These are phyloP conservation scores for Cryptomeria japonica DNA, from an alignment of 75 land plant genomes.

Conservation along the genomic window DNA sequence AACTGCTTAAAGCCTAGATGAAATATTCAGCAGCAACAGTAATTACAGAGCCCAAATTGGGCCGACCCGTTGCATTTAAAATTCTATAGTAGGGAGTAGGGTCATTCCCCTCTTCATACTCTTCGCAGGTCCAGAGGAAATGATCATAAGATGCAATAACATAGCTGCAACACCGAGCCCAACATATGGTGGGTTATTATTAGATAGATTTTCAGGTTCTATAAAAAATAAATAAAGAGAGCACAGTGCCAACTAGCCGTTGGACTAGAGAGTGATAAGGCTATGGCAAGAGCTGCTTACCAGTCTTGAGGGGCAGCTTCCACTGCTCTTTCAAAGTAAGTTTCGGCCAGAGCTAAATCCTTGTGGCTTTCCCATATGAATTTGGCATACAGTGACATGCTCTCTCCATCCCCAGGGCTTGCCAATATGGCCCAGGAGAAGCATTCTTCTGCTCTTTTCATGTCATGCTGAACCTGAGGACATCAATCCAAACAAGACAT, in stretches of 20 bases:
- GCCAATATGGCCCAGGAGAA: conserved; percentile 52
- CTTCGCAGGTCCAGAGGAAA: conserved; percentile 66
- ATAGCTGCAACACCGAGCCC: conserved; percentile 33
- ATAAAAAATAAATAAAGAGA: neutral
- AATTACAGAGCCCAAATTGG: neutral
- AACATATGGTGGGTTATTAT: neutral
- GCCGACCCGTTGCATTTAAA: neutral
- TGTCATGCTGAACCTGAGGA: conserved; percentile 21
- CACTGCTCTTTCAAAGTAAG: conserved; percentile 58
- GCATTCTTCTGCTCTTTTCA: conserved; percentile 33
- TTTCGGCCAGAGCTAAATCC: conserved; percentile 36
- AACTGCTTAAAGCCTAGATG: too few relatives aligned
- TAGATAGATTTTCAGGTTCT: neutral
- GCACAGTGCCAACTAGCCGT: too few relatives aligned
- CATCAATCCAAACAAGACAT: neutral
- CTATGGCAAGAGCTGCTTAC: neutral
- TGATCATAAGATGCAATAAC: conserved; percentile 66
- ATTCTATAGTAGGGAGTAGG: neutral
- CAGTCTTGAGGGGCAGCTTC: conserved; percentile 50
- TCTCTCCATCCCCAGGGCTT: conserved; percentile 41
- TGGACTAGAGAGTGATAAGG: too few relatives aligned
- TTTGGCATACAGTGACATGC: conserved; percentile 43
- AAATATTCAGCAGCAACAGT: neutral
- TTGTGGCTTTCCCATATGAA: conserved; percentile 40
- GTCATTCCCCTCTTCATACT: conserved; percentile 35